A percentile compares a stretch with the other conserved stretches of the same genome.
Evolutionary conservation across 2,329 filamentous ascomycete genomes (phyloP).

Genomic region (Nothophoma quercina): DNA sequence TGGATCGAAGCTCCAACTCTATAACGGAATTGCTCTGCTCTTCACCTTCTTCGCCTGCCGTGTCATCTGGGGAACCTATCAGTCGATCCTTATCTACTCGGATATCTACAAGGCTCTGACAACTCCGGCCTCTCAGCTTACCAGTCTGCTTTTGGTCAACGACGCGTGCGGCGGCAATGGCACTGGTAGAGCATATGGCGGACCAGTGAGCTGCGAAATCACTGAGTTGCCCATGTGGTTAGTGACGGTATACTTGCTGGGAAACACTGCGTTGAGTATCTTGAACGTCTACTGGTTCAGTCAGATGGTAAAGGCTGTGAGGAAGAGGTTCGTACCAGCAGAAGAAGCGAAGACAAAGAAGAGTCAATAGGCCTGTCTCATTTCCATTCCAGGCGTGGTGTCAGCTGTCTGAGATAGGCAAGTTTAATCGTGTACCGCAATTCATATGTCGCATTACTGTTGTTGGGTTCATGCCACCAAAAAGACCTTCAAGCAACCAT

Average conservation of each 20-base stretch:
- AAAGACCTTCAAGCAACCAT: too few species aligned
- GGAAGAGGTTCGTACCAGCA: constrained; percentile 71
- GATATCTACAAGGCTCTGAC: constrained; percentile 66
- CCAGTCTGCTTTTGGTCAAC: constrained; percentile 32
- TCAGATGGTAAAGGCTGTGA: constrained; percentile 83
- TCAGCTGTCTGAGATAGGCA: background rate
- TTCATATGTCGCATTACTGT: too few species aligned
- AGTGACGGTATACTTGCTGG: constrained; percentile 70
- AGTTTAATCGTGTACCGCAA: too few species aligned
- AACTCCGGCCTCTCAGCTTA: constrained; percentile 21
- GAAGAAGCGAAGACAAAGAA: constrained; percentile 26
- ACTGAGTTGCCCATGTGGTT: constrained; percentile 71
- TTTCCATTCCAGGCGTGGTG: too few species aligned
- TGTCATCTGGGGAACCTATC: constrained; percentile 78
- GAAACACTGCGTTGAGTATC: constrained; percentile 74
- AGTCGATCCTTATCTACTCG: constrained; percentile 68
- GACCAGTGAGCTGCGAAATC: constrained; percentile 29
- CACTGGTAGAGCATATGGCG: constrained; percentile 29
- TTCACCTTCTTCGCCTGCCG: constrained; percentile 77
- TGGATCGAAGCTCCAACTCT: constrained; percentile 74
- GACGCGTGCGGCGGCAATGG: constrained; percentile 59
- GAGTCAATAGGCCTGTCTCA: too few species aligned
- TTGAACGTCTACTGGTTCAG: constrained; percentile 86
- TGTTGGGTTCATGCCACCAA: background rate
- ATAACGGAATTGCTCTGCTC: constrained; percentile 77